These are phyloP conservation scores for Monosporozyma siamensis DNA, from an alignment of 805 yeast genomes.

Conservation along the genomic window DNA sequence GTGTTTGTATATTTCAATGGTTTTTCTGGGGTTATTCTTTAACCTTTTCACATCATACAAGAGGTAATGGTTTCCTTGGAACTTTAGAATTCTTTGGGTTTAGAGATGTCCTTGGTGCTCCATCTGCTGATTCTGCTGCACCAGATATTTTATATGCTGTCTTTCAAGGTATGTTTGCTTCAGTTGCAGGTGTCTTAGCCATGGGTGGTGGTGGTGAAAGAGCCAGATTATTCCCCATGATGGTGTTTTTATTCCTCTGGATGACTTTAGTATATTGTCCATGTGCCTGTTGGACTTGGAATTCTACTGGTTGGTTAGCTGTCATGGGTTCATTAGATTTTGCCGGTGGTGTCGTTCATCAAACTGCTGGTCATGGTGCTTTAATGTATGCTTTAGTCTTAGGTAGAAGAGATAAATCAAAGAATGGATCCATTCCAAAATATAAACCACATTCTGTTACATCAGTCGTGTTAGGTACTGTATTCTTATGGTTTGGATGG, in stretches of 20 bases:
- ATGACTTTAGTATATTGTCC: conserved; percentile 94
- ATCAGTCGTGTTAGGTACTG: conserved; percentile 84
- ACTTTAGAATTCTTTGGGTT: conserved; percentile 72
- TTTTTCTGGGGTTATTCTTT: conserved; percentile 97
- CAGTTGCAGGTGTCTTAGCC: conserved; percentile 86
- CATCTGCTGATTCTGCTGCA: conserved; percentile 52
- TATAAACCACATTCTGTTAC: conserved; percentile 92
- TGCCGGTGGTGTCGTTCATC: conserved; percentile 99
- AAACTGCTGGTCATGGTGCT: conserved; percentile 89
- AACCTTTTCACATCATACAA: conserved; percentile 62
- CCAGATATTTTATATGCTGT: conserved; percentile 88
- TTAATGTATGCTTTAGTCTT: conserved; percentile 83
- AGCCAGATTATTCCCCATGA: conserved; percentile 92
- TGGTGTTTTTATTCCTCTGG: conserved; percentile 90
- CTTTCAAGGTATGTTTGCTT: conserved; percentile 96
- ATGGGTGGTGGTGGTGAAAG: conserved; percentile 98
- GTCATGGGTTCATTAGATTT: conserved; percentile 81
- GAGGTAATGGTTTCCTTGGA: conserved; percentile 64
- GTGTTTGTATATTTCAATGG: conserved; percentile 88
- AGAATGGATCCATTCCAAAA: conserved; percentile 59
- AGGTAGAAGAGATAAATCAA: conserved; percentile 81
- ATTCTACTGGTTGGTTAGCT: conserved; percentile 82
- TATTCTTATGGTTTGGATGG: conserved; percentile 98
- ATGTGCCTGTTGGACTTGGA: conserved; percentile 97
- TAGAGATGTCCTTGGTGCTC: conserved; percentile 74